phyloP scores from a whole-genome alignment of 257 asterid species.

The Gardenia jasminoides region DNA sequence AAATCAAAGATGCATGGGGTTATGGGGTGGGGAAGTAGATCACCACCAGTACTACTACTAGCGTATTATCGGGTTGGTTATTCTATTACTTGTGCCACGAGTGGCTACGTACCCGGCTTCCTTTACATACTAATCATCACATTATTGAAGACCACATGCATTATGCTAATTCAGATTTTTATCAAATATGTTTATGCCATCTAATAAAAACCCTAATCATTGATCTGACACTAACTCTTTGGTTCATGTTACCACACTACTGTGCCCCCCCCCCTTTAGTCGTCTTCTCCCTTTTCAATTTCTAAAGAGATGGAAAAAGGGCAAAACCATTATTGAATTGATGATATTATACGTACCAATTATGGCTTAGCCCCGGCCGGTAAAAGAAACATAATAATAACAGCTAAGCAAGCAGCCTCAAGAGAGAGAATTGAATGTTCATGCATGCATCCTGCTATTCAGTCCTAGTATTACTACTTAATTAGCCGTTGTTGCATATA shows the following conservation, averaged over 20 bases:
- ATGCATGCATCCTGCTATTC: slow-evolving; percentile 3
- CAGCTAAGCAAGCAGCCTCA: no score
- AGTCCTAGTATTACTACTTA: background rate
- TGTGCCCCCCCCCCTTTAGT: no score
- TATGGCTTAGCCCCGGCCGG: no score
- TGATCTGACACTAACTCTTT: slow-evolving; percentile 9
- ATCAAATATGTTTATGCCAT: slow-evolving; percentile 6
- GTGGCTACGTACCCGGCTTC: slow-evolving; percentile 8
- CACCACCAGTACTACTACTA: no score
- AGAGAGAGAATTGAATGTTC: background rate
- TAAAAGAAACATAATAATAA: no score
- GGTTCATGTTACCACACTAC: background rate
- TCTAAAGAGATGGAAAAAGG: no score
- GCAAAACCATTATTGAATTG: no score
- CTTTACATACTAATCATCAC: slow-evolving; percentile 21
- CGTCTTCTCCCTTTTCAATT: no score
- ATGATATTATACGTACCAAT: no score
- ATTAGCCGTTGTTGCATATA: background rate
- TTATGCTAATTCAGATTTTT: background rate
- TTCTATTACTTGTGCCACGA: slow-evolving; percentile 14
- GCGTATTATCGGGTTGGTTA: no score
- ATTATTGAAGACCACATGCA: slow-evolving; percentile 13
- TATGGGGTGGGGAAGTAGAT: no score
- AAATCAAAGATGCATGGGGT: slow-evolving; percentile 5
- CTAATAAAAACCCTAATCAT: background rate